Evolutionary conservation across 495 filamentous ascomycete genomes (phyloP).

Genomic region (Aspergillus diversus): DNA sequence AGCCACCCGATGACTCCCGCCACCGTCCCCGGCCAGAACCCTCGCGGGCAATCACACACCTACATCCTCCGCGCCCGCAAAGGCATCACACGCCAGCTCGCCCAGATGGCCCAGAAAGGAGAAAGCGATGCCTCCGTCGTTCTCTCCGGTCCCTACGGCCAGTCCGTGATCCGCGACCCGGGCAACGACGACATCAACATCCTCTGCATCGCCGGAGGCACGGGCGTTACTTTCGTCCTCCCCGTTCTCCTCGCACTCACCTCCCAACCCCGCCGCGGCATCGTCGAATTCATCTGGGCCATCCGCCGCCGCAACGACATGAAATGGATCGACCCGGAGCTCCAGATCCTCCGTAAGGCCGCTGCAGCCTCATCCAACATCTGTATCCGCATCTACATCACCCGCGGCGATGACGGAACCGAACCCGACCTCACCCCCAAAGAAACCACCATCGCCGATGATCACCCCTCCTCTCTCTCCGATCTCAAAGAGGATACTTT

Average conservation of each 20-base stretch:
- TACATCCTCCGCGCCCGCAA: conserved; percentile 64
- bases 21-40: conserved; percentile 44
- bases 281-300: conserved; percentile 65
- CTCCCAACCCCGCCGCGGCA: conserved; percentile 28
- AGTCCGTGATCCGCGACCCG: conserved; percentile 40
- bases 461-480: not conserved
- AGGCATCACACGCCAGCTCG: conserved; percentile 62
- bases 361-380: conserved; percentile 40
- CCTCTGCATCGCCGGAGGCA: conserved; percentile 65
- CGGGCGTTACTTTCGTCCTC: conserved; percentile 65
- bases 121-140: conserved; percentile 50
- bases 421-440: not conserved
- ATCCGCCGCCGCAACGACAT: conserved; percentile 56
- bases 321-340: conserved; percentile 59
- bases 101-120: conserved; percentile 38
- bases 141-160: conserved; percentile 63
- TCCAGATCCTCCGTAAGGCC: conserved; percentile 47
- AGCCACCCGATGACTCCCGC: conserved; percentile 69
- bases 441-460: conserved; percentile 4
- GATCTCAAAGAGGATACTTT: conserved; percentile 12
- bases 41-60: conserved; percentile 50
- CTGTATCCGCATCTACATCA: conserved; percentile 60
- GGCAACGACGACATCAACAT: conserved; percentile 52
- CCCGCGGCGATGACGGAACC: conserved; percentile 31
- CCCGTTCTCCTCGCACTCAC: conserved; percentile 54